phyloP scores from a whole-genome alignment of 257 asterid species.

The Penstemon eatonii region DNA sequence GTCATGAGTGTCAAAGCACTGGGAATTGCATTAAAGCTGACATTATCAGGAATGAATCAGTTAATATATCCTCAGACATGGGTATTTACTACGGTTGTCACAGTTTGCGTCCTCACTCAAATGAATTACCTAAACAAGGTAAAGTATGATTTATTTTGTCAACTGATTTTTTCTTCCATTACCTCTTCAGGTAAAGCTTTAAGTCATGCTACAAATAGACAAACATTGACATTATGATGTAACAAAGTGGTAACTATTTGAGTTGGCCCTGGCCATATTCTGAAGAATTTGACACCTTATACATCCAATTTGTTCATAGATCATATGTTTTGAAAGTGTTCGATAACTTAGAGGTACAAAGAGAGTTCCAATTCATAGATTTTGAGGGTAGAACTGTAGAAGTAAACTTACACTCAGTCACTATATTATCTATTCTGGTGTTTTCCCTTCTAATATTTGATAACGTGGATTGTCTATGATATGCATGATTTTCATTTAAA shows the following conservation, averaged over 20 bases:
- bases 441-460: not conserved
- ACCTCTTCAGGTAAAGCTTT: not conserved
- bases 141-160: conserved; percentile 1
- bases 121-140: conserved; percentile 74
- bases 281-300: not conserved
- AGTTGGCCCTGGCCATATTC: not conserved
- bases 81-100: conserved; percentile 58
- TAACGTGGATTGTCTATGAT: not conserved
- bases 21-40: conserved; percentile 76
- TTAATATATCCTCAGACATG: conserved; percentile 66
- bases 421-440: not conserved
- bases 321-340: not conserved
- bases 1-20: conserved; percentile 79
- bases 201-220: not conserved
- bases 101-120: conserved; percentile 54
- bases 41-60: conserved; percentile 70
- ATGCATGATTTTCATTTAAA: not conserved
- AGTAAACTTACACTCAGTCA: not conserved
- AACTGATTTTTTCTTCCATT: not conserved
- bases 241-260: not conserved
- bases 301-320: not conserved
- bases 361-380: not conserved
- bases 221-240: not conserved
- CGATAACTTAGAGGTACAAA: no score
- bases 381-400: not conserved